phyloP scores from a whole-genome alignment of 805 yeast genomes.

The Nakazawaea laoshanensis region DNA sequence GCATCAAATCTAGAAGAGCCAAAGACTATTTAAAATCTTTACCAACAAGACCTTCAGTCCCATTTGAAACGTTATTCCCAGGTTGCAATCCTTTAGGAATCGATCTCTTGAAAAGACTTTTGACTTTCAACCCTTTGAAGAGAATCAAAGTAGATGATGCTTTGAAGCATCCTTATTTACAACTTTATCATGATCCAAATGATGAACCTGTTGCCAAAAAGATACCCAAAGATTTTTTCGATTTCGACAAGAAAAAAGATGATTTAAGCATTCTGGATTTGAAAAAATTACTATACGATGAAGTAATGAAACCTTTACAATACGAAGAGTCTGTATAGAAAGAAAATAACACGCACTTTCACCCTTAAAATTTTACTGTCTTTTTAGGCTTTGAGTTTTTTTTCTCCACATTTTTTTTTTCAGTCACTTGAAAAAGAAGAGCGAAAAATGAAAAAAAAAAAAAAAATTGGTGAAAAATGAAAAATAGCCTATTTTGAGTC shows the following conservation, averaged over 20 bases:
- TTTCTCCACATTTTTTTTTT: too few relatives aligned
- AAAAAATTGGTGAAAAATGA: not conserved
- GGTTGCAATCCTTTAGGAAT: conserved; percentile 55
- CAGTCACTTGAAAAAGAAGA: not conserved
- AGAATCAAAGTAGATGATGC: conserved; percentile 84
- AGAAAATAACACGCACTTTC: too few relatives aligned
- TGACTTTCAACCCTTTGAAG: conserved; percentile 75
- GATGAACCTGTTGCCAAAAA: conserved; percentile 87
- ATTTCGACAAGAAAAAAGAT: conserved; percentile 79
- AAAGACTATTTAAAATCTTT: conserved; percentile 78
- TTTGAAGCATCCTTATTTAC: conserved; percentile 75
- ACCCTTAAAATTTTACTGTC: too few relatives aligned
- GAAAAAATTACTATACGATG: conserved; percentile 70
- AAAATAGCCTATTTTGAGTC: not conserved
- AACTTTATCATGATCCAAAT: conserved; percentile 86
- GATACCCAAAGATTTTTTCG: conserved; percentile 81
- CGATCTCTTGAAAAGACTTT: conserved; percentile 59
- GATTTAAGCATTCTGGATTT: conserved; percentile 69
- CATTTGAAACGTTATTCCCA: conserved; percentile 43
- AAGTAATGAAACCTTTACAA: conserved; percentile 52
- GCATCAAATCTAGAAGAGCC: conserved; percentile 74
- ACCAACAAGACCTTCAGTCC: conserved; percentile 59
- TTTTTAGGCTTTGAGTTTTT: too few relatives aligned
- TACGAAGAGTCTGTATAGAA: conserved; percentile 6
- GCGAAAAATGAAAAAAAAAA: not conserved